Evolutionary conservation across 305 asterid genomes (phyloP).

Genomic region (Solanum hybrid): DNA sequence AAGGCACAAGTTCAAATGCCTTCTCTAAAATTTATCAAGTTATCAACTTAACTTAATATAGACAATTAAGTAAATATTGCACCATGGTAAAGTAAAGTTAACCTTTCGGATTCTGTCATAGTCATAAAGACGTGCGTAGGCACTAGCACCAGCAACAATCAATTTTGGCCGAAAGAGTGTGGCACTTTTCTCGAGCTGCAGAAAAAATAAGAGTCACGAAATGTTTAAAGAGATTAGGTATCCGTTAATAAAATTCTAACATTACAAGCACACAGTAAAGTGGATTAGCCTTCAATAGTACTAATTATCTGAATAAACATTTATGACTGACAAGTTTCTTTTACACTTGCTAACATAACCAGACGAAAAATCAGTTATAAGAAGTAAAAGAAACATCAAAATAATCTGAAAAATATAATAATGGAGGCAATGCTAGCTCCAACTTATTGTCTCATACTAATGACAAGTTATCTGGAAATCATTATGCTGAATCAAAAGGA

Average conservation of each 20-base stretch:
- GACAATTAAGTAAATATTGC: neutral
- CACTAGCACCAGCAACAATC: slow-evolving; percentile 91
- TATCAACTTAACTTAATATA: neutral
- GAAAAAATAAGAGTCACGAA: slow-evolving; percentile 2
- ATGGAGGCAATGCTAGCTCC: slow-evolving; percentile 1
- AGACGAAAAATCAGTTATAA: neutral
- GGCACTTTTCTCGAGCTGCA: slow-evolving; percentile 83
- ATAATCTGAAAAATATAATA: neutral
- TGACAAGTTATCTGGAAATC: neutral
- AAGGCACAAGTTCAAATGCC: neutral
- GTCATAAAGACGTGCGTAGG: slow-evolving; percentile 71
- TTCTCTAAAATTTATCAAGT: neutral
- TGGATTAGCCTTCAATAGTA: neutral
- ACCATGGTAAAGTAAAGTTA: neutral
- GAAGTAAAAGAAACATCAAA: neutral
- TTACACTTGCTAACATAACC: neutral
- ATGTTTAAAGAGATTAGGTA: neutral
- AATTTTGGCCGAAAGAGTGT: slow-evolving; percentile 81
- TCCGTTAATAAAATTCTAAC: neutral
- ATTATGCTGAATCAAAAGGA: neutral
- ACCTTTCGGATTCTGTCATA: slow-evolving; percentile 70
- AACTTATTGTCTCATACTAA: neutral
- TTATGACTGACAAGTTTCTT: neutral
- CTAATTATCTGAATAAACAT: neutral
- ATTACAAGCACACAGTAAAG: slow-evolving; percentile 1